A percentile compares a stretch with the other conserved stretches of the same genome.
These are phyloP conservation scores for Arthroderma sp. DNA, from an alignment of 2,329 filamentous ascomycete species.

Conservation along the genomic window DNA sequence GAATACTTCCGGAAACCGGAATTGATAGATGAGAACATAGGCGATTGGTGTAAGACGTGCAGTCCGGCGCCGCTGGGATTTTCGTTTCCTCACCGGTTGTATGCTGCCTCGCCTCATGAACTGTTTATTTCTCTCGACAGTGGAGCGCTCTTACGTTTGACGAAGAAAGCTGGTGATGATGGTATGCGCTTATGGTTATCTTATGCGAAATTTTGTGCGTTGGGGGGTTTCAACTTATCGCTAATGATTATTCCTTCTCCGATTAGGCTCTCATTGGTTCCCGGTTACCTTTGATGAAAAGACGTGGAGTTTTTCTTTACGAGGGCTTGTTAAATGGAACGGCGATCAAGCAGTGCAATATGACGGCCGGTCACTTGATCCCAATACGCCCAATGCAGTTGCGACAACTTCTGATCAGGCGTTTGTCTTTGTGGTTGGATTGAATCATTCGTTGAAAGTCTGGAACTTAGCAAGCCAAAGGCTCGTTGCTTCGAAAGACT, in stretches of 20 bases:
- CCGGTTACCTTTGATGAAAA: constrained; percentile 38
- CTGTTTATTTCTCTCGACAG: constrained; percentile 57
- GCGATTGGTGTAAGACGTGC: constrained; percentile 64
- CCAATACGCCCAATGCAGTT: constrained; percentile 35
- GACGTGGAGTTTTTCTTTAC: constrained; percentile 38
- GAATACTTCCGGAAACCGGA: constrained; percentile 65
- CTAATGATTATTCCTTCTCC: background rate
- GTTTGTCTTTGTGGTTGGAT: constrained; percentile 62
- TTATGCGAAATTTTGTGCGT: background rate
- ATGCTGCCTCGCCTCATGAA: constrained; percentile 60
- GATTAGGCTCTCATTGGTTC: constrained; percentile 32
- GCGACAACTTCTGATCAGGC: constrained; percentile 36
- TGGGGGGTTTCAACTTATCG: background rate
- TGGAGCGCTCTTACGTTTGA: constrained; percentile 50
- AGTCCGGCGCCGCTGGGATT: constrained; percentile 61
- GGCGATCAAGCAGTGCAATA: constrained; percentile 33
- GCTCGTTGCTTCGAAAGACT: constrained; percentile 62
- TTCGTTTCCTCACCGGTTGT: constrained; percentile 67
- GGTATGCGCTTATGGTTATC: constrained; percentile 25
- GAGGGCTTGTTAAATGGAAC: constrained; percentile 36
- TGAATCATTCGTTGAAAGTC: constrained; percentile 78
- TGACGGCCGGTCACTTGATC: constrained; percentile 32
- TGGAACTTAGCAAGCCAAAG: constrained; percentile 81
- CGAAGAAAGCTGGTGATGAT: constrained; percentile 45
- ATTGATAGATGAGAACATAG: constrained; percentile 60